A percentile compares a stretch with the other conserved stretches of the same genome.
These are phyloP conservation scores for Lactifluus rugatus DNA, from an alignment of 768 basidiomycete genomes.

Conservation along the genomic window DNA sequence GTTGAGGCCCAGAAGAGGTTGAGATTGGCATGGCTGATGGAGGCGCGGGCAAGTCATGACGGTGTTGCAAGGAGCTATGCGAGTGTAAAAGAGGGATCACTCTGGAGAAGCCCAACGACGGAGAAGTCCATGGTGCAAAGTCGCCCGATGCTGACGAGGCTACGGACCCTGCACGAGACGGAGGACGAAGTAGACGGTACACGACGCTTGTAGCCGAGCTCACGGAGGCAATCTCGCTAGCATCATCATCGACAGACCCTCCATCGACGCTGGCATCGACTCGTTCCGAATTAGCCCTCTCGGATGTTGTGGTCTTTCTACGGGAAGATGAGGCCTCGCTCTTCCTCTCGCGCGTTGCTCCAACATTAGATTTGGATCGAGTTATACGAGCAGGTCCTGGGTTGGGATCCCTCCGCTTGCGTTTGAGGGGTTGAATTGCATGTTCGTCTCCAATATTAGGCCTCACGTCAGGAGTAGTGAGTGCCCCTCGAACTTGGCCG, in stretches of 20 bases:
- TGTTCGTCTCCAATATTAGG: not conserved
- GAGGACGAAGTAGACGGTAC: constrained; percentile 27
- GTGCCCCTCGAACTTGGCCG: not conserved
- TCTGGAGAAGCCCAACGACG: constrained; percentile 14
- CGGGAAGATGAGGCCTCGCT: not conserved
- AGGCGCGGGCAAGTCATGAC: constrained; percentile 20
- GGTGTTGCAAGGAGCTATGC: constrained; percentile 24
- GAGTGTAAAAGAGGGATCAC: constrained; percentile 23
- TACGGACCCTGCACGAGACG: constrained; percentile 40
- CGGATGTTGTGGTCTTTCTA: constrained; percentile 1
- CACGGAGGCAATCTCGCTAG: constrained; percentile 25
- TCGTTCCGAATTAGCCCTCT: not conserved
- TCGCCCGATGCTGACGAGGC: constrained; percentile 26
- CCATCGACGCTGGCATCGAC: constrained; percentile 8
- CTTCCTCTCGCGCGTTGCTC: constrained; percentile 5
- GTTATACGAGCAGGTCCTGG: constrained; percentile 19
- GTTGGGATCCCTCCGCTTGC: constrained; percentile 22
- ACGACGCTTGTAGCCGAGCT: constrained; percentile 34
- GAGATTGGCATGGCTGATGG: constrained; percentile 10
- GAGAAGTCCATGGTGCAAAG: constrained; percentile 20
- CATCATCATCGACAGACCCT: constrained; percentile 19
- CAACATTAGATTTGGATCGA: constrained; percentile 19
- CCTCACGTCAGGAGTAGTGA: not conserved
- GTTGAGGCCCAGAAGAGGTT: not conserved
- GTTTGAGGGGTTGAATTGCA: constrained; percentile 17